Base-by-base conservation (phyloP, 306 rosid genomes). In the Myrica gale region DNA sequence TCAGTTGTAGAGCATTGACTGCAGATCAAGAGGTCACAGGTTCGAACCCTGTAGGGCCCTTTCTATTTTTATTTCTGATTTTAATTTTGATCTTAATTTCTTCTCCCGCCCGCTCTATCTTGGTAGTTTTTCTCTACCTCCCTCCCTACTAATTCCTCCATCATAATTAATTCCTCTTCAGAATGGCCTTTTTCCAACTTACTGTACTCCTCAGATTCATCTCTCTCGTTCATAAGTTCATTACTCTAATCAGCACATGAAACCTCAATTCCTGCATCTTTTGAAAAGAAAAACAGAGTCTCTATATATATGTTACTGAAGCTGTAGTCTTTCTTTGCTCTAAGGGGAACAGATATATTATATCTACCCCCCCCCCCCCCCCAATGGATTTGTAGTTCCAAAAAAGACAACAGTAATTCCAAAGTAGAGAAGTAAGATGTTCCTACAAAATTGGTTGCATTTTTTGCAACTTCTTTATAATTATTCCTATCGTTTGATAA, bases 1-100 rank as follows among this genome's bases (percentile, higher is more conserved):
- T 88, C 92, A 86, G 88, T 86, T 87, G 90, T 86, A 86, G 90
- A 88, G 88, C 92, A 86, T 86, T 88, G 88, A 86, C 92, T 86
- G 90, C 90, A 86, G 85, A 86, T 86, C 90, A 86, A 88, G 87
- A 82, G 87, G 88, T 88, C 90, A 82, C 84, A 80, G 89, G 91
- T 89, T 87, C 88, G 88, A 87, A 83, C 85, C 91, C 78, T 85
- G 82, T 81, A 83, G 86, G 85, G 86, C 87, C 88, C 87, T 80
- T 1, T 3, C 10, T 0, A 3, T 3, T 0, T 48, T 26, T 1
- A 11, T 0, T 6, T n/a, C 21, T 9, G 2, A 4, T 47, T 4
- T 7, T 19, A 21, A 7, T 46, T n/a, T 45, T 61, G 0, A 20
- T 8, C 11, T 26, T 0, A 23, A 23, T 20, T 68, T 68, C 47